Conservation (phyloP, 768 basidiomycete genomes). For the Cyclocybe cylindracea region DNA sequence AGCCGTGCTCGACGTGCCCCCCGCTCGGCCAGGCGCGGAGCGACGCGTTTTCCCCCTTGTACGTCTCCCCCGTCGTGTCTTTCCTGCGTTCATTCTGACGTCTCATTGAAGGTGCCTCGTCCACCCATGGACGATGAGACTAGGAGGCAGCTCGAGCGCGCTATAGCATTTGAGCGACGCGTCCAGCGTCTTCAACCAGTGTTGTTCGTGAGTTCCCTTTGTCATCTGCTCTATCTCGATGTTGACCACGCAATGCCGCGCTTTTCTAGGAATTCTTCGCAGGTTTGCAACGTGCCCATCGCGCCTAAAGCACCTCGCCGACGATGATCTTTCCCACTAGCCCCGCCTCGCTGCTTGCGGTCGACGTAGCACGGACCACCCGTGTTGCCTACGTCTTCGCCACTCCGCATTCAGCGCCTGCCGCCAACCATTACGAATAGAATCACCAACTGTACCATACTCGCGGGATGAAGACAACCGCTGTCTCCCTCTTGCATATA, state of each 20-base stretch:
- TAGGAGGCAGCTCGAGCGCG: neutral
- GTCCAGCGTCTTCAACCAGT: neutral
- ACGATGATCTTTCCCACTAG: neutral
- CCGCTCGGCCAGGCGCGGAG: neutral
- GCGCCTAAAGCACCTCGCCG: neutral
- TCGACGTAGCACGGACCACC: no score
- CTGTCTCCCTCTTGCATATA: no score
- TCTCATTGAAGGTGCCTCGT: no score
- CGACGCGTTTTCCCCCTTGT: slow-evolving; percentile 3
- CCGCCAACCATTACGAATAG: no score
- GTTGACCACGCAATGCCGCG: neutral
- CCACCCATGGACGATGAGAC: no score
- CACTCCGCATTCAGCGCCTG: no score
- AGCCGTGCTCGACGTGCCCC: slow-evolving; percentile 17
- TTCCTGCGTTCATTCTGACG: neutral
- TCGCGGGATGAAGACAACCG: no score
- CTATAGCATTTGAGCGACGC: neutral
- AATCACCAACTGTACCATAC: no score
- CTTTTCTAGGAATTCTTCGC: slow-evolving; percentile 13
- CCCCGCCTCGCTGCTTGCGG: neutral
- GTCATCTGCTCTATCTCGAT: no score
- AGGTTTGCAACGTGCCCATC: slow-evolving; percentile 8
- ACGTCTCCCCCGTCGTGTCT: neutral
- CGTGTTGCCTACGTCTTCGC: no score
- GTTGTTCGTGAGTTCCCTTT: no score